Conservation (phyloP, 148 eudicot species). For the Mesembryanthemum crystallinum region DNA sequence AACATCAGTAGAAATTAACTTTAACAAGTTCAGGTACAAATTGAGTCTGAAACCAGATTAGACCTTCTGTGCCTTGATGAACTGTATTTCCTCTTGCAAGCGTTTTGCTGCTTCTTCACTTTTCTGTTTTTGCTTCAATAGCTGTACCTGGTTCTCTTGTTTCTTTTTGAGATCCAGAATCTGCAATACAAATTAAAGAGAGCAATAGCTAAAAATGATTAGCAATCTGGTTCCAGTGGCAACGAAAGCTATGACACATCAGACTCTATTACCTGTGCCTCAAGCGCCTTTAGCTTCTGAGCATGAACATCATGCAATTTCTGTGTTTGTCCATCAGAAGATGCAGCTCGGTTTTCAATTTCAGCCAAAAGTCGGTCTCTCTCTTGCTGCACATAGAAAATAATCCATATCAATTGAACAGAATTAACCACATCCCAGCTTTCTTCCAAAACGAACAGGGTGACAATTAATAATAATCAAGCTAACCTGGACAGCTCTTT, state of each 20-base stretch:
- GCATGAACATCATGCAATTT: slow-evolving; percentile 83
- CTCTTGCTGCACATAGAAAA: slow-evolving; percentile 61
- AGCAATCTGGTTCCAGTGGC: neutral
- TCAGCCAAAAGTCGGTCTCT: slow-evolving; percentile 87
- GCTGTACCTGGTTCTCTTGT: slow-evolving; percentile 95
- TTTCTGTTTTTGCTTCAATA: slow-evolving; percentile 93
- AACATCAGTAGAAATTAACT: slow-evolving; percentile 11
- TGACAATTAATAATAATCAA: neutral
- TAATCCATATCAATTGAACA: neutral
- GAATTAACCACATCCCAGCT: slow-evolving; percentile 12
- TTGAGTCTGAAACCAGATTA: slow-evolving; percentile 11
- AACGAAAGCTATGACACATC: neutral
- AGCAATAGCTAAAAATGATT: neutral
- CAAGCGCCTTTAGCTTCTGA: slow-evolving; percentile 86
- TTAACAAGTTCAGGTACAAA: neutral
- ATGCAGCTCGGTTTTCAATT: slow-evolving; percentile 78
- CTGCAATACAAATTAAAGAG: slow-evolving; percentile 32
- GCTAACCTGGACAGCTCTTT: slow-evolving; percentile 82
- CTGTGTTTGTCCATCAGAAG: slow-evolving; percentile 83
- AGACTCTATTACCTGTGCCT: slow-evolving; percentile 64
- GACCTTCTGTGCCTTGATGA: slow-evolving; percentile 97
- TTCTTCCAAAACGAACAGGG: neutral
- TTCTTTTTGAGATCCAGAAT: slow-evolving; percentile 96
- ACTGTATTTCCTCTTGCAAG: slow-evolving; percentile 92
- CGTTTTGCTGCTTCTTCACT: slow-evolving; percentile 97